A percentile compares a stretch with the other conserved stretches of the same genome.
phyloP scores from a whole-genome alignment of 2,329 filamentous ascomycete genomes.

The Neonectria ditissima region DNA sequence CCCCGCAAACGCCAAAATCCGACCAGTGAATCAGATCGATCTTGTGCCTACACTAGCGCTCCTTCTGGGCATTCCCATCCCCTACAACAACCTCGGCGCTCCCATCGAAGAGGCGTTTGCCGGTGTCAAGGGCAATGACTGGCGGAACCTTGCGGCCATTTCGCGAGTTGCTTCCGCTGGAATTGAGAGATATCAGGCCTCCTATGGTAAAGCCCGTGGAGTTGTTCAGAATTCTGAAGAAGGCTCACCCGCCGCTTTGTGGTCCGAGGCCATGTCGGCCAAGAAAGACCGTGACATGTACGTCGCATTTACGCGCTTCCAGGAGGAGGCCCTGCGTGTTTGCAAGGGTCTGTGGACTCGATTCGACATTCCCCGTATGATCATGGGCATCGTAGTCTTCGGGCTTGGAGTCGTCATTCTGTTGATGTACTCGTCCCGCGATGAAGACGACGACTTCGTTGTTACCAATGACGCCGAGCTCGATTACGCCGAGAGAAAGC shows the following conservation, averaged over 20 bases:
- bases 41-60: constrained; percentile 92
- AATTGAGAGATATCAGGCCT: constrained; percentile 87
- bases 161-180: constrained; percentile 84
- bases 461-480: constrained; percentile 68
- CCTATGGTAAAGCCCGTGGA: constrained; percentile 81
- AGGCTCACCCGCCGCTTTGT: constrained; percentile 55
- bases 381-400: constrained; percentile 80
- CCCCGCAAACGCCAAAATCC: constrained; percentile 79
- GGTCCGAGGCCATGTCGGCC: constrained; percentile 61
- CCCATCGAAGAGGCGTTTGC: constrained; percentile 96
- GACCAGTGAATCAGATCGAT: constrained; percentile 88
- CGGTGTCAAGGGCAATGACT: constrained; percentile 75
- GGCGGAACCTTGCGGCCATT: constrained; percentile 81
- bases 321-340: constrained; percentile 79
- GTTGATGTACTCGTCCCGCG: constrained; percentile 76
- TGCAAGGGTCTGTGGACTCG: constrained; percentile 91
- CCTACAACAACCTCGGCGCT: constrained; percentile 93
- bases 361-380: constrained; percentile 90
- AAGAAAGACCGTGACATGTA: constrained; percentile 57
- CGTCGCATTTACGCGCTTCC: constrained; percentile 77
- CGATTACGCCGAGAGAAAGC: constrained; percentile 68
- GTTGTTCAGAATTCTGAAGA: constrained; percentile 69
- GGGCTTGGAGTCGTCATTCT: constrained; percentile 75
- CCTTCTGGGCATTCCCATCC: constrained; percentile 89
- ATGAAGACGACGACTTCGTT: constrained; percentile 66